Evolutionary conservation across 768 basidiomycete species (phyloP).

Genomic region (Basidioascus undulatus): DNA sequence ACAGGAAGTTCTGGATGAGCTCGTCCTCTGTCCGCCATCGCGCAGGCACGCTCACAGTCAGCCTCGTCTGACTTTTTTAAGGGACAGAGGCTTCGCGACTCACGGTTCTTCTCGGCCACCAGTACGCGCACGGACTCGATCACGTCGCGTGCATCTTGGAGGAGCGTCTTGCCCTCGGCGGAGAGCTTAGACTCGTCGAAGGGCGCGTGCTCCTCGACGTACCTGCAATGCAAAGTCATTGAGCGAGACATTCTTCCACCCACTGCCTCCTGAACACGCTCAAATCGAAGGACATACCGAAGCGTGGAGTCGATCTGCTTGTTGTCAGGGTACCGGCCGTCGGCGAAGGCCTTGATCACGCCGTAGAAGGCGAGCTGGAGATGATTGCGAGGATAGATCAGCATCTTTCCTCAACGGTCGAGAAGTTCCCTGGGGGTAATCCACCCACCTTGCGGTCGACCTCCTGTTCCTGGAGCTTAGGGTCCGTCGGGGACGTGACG

Average conservation of each 20-base stretch:
- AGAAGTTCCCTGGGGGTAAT: not conserved
- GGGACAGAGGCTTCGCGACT: too few species aligned
- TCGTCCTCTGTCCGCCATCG: too few species aligned
- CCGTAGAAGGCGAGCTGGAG: conserved; percentile 44
- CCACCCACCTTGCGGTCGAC: conserved; percentile 43
- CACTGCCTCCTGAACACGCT: conserved; percentile 2
- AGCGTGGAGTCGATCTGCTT: conserved; percentile 50
- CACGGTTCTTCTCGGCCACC: conserved; percentile 13
- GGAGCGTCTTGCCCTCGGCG: conserved; percentile 45
- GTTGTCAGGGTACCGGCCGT: conserved; percentile 57
- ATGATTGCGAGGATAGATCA: not conserved
- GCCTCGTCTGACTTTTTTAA: too few species aligned
- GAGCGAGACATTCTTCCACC: too few species aligned
- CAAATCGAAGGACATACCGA: conserved; percentile 28
- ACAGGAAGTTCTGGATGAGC: conserved; percentile 73
- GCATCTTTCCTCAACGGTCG: not conserved
- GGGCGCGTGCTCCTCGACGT: conserved; percentile 24
- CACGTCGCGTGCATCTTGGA: conserved; percentile 55
- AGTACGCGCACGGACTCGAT: conserved; percentile 32
- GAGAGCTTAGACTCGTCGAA: conserved; percentile 44
- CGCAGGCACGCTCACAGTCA: too few species aligned
- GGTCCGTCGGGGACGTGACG: conserved; percentile 44
- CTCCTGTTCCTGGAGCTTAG: conserved; percentile 37
- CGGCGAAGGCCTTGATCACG: conserved; percentile 52
- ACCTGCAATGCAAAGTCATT: not conserved